phyloP scores from a whole-genome alignment of 225 moss, liverwort and hornwort species.

The Straminergon stramineum region DNA sequence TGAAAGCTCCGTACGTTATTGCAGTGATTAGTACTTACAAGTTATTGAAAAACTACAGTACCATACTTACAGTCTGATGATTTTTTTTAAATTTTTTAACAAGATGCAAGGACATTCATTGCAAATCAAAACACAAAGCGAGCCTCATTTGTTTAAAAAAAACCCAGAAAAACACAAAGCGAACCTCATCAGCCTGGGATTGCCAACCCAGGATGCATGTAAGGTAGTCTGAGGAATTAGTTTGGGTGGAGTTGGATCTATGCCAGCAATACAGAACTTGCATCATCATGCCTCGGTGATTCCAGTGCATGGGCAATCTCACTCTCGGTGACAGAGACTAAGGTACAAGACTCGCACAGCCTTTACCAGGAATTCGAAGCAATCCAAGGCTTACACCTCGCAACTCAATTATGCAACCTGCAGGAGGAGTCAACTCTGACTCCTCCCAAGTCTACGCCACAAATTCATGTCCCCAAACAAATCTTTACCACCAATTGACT shows the following conservation, averaged over 20 bases:
- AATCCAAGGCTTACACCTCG: neutral
- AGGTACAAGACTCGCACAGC: neutral
- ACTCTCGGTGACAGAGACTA: neutral
- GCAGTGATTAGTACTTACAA: neutral
- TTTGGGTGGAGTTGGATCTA: neutral
- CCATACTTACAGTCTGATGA: neutral
- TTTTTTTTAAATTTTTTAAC: too few relatives aligned
- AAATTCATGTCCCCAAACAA: neutral
- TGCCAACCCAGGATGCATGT: neutral
- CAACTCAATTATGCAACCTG: neutral
- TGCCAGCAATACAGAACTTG: neutral
- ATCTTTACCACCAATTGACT: neutral
- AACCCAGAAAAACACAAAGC: neutral
- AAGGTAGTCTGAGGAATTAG: neutral
- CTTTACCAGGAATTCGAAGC: neutral
- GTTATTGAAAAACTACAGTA: neutral
- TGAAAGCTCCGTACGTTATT: neutral
- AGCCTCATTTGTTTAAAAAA: too few relatives aligned
- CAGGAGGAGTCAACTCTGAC: neutral
- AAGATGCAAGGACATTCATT: too few relatives aligned
- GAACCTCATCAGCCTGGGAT: neutral
- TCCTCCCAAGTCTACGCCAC: neutral
- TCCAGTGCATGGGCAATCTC: neutral
- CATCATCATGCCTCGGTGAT: neutral
- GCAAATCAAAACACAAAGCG: too few relatives aligned